Evolutionary conservation across 1,284 basidiomycete genomes (phyloP).

Genomic region (Pulveroboletus sp.): DNA sequence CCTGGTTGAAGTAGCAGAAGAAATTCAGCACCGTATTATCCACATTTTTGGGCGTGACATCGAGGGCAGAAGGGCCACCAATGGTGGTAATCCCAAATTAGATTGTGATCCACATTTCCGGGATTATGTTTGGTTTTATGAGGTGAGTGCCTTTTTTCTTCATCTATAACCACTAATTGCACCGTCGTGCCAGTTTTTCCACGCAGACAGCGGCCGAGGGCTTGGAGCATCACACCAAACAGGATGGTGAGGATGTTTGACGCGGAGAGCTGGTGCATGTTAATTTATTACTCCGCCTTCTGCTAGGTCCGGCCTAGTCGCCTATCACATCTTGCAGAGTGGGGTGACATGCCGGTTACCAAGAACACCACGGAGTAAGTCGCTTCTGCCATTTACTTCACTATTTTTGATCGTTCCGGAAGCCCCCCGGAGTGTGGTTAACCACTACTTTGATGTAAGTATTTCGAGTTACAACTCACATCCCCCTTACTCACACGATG

Average conservation of each 20-base stretch:
- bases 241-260: conserved; percentile 68
- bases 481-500: conserved; percentile 13
- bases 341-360: conserved; percentile 83
- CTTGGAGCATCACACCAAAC: conserved; percentile 97
- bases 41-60: conserved; percentile 93
- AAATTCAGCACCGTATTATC: conserved; percentile 96
- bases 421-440: conserved; percentile 86
- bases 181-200: conserved; percentile 76
- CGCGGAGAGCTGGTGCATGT: not conserved
- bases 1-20: conserved; percentile 89
- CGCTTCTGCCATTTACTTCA: not conserved
- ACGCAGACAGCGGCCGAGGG: conserved; percentile 89
- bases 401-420: conserved; percentile 15
- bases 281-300: not conserved
- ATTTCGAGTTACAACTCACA: not conserved
- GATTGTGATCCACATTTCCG: conserved; percentile 95
- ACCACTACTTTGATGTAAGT: conserved; percentile 92
- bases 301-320: conserved; percentile 83
- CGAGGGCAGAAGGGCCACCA: conserved; percentile 84
- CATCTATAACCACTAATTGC: conserved; percentile 3
- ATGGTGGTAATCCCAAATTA: conserved; percentile 86
- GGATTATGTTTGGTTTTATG: conserved; percentile 95
- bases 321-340: conserved; percentile 88
- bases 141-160: conserved; percentile 47
- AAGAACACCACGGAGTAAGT: conserved; percentile 81